Base-by-base conservation (phyloP, 2,329 filamentous ascomycete genomes). In the Blumeriella jaapii region DNA sequence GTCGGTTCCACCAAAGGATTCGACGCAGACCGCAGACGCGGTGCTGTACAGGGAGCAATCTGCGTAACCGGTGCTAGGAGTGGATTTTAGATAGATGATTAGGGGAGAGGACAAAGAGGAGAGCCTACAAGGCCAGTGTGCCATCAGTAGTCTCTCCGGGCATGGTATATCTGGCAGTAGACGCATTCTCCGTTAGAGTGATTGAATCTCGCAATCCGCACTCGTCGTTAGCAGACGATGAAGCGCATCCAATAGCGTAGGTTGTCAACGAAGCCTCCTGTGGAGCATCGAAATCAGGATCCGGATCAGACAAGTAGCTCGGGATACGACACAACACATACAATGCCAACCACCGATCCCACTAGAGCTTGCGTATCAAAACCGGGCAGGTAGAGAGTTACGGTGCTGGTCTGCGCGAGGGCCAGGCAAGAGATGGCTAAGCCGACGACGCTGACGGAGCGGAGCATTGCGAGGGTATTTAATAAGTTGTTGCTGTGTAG, bases 181-280 rank as follows among this genome's bases (percentile, higher is more conserved):
- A 13, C 3, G 45, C 36, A 3, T 46, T 46, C 17, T 48, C 45
- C 2, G 41, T 47, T 9, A 48, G 26, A 5, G 42, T 45, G n/a
- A 47, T 15, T 10, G 15, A 19, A 1, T 35, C 37, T 1, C 13
- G n/a, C 10, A 45, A 28, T 2, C 42, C 44, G 18, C 46, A 48
- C 5, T 34, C 32, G 28, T 32, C 13, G 27, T n/a, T n/a, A 15
- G 34, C 38, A 10, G 35, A 36, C 1, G 16, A 28, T 10, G 39
- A 32, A 5, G 32, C 27, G 30, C 47, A 50, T 31, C 34, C 13
- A 2, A 50, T 11, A 12, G 41, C 41, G 26, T 48, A 50, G n/a
- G 47, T 50, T 19, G 45, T 50, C 2, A 44, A 39, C 3, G 38
- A 36, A 6, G 41, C 34, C n/a, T 46, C 47, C 42, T 47, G 27